Percentiles rank a stretch among this genome's conserved stretches.
These are phyloP conservation scores for Chrysanthemum makinoi DNA, from an alignment of 129 eudicot species.

Conservation along the genomic window DNA sequence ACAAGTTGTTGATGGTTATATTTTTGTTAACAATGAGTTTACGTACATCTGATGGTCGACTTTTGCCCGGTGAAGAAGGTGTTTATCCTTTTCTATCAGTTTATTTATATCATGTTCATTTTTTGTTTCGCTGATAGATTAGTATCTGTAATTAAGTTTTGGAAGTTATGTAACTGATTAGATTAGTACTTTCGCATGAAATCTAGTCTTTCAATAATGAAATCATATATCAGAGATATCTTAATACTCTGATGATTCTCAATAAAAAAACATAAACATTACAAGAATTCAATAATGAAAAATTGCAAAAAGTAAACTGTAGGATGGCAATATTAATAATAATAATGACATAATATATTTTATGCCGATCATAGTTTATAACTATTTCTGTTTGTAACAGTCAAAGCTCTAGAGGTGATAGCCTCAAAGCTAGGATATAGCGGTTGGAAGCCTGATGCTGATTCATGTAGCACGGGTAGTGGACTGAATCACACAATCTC, in stretches of 20 bases:
- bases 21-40: conserved; percentile 16
- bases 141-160: too few relatives aligned
- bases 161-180: too few relatives aligned
- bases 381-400: conserved; percentile 40
- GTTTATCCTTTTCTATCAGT: background rate
- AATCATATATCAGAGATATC: too few relatives aligned
- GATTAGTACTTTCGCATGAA: too few relatives aligned
- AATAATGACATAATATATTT: too few relatives aligned
- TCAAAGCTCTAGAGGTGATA: conserved; percentile 43
- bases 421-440: conserved; percentile 48
- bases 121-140: too few relatives aligned
- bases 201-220: too few relatives aligned
- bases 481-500: conserved; percentile 32
- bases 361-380: background rate
- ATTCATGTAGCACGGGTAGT: conserved; percentile 41
- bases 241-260: too few relatives aligned
- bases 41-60: conserved; percentile 38
- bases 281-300: too few relatives aligned
- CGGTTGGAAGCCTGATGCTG: conserved; percentile 45
- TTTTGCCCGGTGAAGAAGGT: conserved; percentile 46
- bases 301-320: too few relatives aligned
- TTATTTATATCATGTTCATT: background rate
- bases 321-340: too few relatives aligned
- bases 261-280: too few relatives aligned
- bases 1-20: conserved; percentile 17